These are phyloP conservation scores for Neoboletus magnificus DNA, from an alignment of 768 basidiomycete species.

Conservation along the genomic window DNA sequence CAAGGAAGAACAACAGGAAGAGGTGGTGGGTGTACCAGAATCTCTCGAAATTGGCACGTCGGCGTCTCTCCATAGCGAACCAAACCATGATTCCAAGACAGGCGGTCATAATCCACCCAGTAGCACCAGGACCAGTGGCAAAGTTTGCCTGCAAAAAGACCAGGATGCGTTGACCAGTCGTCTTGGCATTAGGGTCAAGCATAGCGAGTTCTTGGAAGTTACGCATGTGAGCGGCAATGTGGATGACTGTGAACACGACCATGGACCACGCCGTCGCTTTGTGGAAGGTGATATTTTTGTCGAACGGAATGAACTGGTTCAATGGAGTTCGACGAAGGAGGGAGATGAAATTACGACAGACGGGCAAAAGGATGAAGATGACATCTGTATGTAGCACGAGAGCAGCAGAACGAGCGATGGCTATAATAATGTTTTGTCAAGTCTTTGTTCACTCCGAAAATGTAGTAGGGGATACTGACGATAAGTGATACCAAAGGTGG, in stretches of 20 bases:
- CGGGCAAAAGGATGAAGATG: slow-evolving; percentile 89
- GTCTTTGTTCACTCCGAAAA: background rate
- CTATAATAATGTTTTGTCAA: slow-evolving; percentile 35
- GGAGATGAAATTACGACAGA: slow-evolving; percentile 95
- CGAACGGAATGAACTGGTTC: slow-evolving; percentile 86
- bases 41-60: slow-evolving; percentile 75
- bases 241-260: slow-evolving; percentile 69
- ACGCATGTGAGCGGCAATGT: slow-evolving; percentile 81
- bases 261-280: slow-evolving; percentile 92
- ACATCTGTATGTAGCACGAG: slow-evolving; percentile 90
- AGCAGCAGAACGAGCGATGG: slow-evolving; percentile 84
- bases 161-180: slow-evolving; percentile 50
- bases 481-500: slow-evolving; percentile 73
- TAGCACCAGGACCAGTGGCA: slow-evolving; percentile 73
- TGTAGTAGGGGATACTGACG: slow-evolving; percentile 41
- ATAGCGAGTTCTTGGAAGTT: slow-evolving; percentile 73
- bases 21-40: slow-evolving; percentile 91
- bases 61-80: slow-evolving; percentile 79
- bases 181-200: slow-evolving; percentile 50
- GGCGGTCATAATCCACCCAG: slow-evolving; percentile 86
- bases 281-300: slow-evolving; percentile 90
- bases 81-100: slow-evolving; percentile 76
- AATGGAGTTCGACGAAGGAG: slow-evolving; percentile 82
- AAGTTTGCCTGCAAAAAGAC: slow-evolving; percentile 83
- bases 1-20: slow-evolving; percentile 89